These are phyloP conservation scores for California macrophylla DNA, from an alignment of 441 rosid genomes.

Conservation along the genomic window DNA sequence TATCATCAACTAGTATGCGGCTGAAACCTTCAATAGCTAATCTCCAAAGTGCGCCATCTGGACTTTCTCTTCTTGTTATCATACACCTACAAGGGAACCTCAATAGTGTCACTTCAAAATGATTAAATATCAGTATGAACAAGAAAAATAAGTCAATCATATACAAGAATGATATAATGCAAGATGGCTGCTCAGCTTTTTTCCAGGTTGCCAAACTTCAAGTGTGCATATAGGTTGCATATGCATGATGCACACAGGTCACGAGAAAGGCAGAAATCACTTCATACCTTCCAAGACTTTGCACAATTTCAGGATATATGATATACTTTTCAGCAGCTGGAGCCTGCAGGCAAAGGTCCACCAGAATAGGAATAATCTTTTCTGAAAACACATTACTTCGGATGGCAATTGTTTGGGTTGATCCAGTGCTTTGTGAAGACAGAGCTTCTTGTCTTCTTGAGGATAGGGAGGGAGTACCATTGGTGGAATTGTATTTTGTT, in stretches of 20 bases:
- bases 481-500: slow-evolving; percentile 27
- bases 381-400: slow-evolving; percentile 64
- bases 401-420: slow-evolving; percentile 26
- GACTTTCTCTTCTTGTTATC: slow-evolving; percentile 92
- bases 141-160: background rate
- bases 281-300: slow-evolving; percentile 70
- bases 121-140: slow-evolving; percentile 3
- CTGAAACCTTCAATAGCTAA: slow-evolving; percentile 84
- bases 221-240: background rate
- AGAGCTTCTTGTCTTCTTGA: slow-evolving; percentile 33
- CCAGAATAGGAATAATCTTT: slow-evolving; percentile 71
- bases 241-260: background rate
- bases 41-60: slow-evolving; percentile 94
- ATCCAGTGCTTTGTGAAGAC: slow-evolving; percentile 25
- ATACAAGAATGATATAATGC: slow-evolving; percentile 1
- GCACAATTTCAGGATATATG: slow-evolving; percentile 73
- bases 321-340: slow-evolving; percentile 63
- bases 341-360: slow-evolving; percentile 67
- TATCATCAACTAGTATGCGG: slow-evolving; percentile 59
- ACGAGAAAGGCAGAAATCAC: background rate
- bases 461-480: slow-evolving; percentile 35
- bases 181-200: slow-evolving; percentile 1
- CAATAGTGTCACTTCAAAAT: slow-evolving; percentile 15
- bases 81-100: slow-evolving; percentile 52
- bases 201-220: background rate